A percentile compares a stretch with the other conserved stretches of the same genome.
Evolutionary conservation across 176 grass and related monocot species (phyloP).

Genomic region (Coix lacrymajobi): DNA sequence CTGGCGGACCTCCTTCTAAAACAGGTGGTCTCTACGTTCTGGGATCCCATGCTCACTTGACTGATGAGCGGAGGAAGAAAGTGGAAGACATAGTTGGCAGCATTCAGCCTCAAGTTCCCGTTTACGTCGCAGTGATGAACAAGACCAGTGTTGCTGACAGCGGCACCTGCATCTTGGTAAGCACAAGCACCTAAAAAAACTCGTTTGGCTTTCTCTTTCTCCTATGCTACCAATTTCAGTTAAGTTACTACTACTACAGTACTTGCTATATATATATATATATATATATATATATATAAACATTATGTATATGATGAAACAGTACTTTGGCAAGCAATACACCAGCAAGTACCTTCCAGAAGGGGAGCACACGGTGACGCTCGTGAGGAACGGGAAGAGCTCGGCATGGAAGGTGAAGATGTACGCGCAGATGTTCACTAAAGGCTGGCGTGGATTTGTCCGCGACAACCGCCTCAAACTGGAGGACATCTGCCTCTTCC

Average conservation of each 20-base stretch:
- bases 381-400: not conserved
- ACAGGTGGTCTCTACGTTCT: not conserved
- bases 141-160: not conserved
- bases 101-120: not conserved
- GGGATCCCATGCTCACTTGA: not conserved
- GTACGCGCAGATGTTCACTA: not conserved
- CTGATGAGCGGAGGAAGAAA: not conserved
- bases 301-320: not conserved
- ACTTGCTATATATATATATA: not conserved
- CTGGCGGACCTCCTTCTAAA: not conserved
- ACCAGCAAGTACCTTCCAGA: not conserved
- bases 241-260: no score
- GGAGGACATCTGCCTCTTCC: slow-evolving; percentile 41
- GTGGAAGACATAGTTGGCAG: not conserved
- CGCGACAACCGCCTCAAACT: slow-evolving; percentile 12
- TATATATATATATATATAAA: no score
- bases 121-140: slow-evolving; percentile 16
- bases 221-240: not conserved
- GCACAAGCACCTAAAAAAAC: not conserved
- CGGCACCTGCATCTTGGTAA: not conserved
- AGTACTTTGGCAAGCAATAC: not conserved
- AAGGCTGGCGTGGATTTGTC: slow-evolving; percentile 24
- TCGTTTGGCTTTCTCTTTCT: no score
- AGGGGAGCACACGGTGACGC: slow-evolving; percentile 8
- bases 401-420: slow-evolving; percentile 3